Percentiles rank a stretch among this genome's conserved stretches.
phyloP scores from a whole-genome alignment of 2,329 filamentous ascomycete genomes.

The Massarina eburnea region DNA sequence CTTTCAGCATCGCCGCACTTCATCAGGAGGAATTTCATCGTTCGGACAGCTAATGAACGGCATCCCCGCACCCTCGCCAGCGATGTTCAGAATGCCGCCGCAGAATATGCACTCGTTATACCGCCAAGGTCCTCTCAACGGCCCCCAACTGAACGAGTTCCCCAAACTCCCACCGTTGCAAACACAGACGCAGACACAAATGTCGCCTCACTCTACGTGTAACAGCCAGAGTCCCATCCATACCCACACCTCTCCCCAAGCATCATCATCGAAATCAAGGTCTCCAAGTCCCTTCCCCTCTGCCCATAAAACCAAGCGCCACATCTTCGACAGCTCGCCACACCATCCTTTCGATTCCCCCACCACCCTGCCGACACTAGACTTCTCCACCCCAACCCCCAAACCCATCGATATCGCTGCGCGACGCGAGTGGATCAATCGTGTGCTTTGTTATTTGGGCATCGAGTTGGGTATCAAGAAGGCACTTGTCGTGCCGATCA shows the following conservation, averaged over 20 bases:
- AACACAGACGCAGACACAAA: too few relatives aligned
- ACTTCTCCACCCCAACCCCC: conserved; percentile 11
- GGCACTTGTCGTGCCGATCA: conserved; percentile 24
- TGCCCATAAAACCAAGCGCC: conserved; percentile 5
- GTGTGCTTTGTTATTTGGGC: conserved; percentile 25
- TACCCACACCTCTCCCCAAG: background rate
- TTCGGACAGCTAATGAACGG: background rate
- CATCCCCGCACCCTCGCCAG: conserved; percentile 4
- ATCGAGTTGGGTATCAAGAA: conserved; percentile 31
- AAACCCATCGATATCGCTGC: conserved; percentile 23
- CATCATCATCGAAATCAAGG: background rate
- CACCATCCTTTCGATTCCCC: conserved; percentile 23
- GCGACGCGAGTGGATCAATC: conserved; percentile 28
- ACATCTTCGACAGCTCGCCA: conserved; percentile 24
- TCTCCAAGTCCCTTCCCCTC: background rate
- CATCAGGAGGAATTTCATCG: background rate
- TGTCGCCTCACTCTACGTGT: too few relatives aligned
- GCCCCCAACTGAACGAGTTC: conserved; percentile 1
- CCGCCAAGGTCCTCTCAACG: background rate
- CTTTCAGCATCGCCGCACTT: background rate
- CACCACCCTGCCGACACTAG: conserved; percentile 5
- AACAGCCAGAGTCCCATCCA: too few relatives aligned
- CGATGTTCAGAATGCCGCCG: conserved; percentile 5
- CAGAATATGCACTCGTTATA: conserved; percentile 5
- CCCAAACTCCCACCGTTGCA: conserved; percentile 1